phyloP scores from a whole-genome alignment of 805 yeast species.

The Candida quercuum region DNA sequence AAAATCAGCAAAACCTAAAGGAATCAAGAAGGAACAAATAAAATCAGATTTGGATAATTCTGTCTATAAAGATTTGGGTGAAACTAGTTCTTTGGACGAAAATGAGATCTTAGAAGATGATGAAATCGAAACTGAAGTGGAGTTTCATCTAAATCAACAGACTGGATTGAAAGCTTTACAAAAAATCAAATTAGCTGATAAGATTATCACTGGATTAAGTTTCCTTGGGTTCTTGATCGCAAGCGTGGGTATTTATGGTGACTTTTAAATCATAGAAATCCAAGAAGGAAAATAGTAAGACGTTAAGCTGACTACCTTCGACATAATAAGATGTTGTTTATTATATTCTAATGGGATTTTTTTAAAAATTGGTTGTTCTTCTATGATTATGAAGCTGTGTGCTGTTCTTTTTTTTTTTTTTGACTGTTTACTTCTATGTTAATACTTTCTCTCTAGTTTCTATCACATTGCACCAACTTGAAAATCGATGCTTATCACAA shows the following conservation, averaged over 20 bases:
- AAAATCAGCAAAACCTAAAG: neutral
- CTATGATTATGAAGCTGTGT: no score
- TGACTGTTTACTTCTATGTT: no score
- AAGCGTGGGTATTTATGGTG: conserved; percentile 55
- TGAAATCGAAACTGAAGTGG: conserved; percentile 38
- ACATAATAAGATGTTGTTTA: no score
- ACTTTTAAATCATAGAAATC: conserved; percentile 28
- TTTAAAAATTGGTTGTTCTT: no score
- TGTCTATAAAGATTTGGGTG: conserved; percentile 38
- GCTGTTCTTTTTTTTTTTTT: no score
- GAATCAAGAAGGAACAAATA: conserved; percentile 17
- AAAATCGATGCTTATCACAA: no score
- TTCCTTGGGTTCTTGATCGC: conserved; percentile 44
- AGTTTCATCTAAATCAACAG: conserved; percentile 35
- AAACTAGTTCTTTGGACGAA: conserved; percentile 12
- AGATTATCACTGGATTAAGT: conserved; percentile 35
- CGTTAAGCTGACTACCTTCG: no score
- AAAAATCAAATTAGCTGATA: conserved; percentile 31
- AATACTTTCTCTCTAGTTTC: no score
- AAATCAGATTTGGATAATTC: conserved; percentile 40
- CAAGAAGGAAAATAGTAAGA: no score
- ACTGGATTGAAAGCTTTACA: conserved; percentile 28
- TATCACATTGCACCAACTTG: no score
- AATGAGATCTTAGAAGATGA: conserved; percentile 25
- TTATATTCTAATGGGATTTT: no score